phyloP scores from a whole-genome alignment of 768 basidiomycete genomes.

The Suillus fuscotomentosus region DNA sequence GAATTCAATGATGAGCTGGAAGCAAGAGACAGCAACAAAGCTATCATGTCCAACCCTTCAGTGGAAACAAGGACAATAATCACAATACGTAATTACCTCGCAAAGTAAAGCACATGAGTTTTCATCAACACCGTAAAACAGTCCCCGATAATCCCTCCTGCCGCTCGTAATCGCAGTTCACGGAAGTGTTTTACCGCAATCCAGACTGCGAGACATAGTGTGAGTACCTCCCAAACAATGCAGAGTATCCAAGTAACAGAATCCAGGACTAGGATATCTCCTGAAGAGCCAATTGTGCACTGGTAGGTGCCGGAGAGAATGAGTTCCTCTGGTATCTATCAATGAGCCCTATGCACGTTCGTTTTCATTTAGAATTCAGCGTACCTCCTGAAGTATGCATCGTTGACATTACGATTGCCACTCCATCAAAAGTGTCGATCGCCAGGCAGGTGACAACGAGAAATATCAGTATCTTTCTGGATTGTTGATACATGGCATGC shows the following conservation, averaged over 20 bases:
- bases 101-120: neutral
- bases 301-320: neutral
- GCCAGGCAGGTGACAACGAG: neutral
- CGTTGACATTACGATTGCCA: neutral
- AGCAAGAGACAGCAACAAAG: neutral
- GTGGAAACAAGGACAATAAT: neutral
- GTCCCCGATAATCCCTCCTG: neutral
- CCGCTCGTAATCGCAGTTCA: neutral
- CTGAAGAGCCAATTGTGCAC: neutral
- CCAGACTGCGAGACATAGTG: neutral
- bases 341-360: neutral
- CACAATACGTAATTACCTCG: neutral
- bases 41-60: neutral
- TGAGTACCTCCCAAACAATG: neutral
- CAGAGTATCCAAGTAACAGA: neutral
- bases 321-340: neutral
- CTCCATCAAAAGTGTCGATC: neutral
- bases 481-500: neutral
- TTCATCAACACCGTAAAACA: neutral
- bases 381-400: neutral
- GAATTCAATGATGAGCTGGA: neutral
- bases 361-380: neutral
- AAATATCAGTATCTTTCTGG: neutral
- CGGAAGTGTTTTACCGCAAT: neutral
- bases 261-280: neutral